Evolutionary conservation across 495 filamentous ascomycete species (phyloP), one percentile per base, ranked within the genome.

Genomic region (Lepidopterella palustris): DNA sequence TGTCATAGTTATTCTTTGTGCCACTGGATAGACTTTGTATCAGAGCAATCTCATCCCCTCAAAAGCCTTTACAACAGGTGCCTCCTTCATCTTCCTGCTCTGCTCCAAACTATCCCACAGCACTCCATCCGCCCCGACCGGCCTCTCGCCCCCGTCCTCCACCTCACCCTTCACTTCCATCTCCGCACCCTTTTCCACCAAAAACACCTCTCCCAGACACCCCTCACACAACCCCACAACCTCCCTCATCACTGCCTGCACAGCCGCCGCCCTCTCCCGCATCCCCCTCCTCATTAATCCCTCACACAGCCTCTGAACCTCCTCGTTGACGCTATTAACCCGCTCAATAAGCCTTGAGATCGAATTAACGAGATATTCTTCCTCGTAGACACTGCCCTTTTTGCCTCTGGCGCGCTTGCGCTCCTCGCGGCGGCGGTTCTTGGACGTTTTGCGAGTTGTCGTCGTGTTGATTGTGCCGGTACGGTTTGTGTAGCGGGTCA

Each of bases 301-400:
- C 64, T 87, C 82, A 0, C 95, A 80, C 10, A 97, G 78, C 29
- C 83, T 72, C 68, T 82, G 78, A 0, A 87, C 81, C 64, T 97
- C 93, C 0, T 76, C 74, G 18, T 81, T 76, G 1, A 85, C 76
- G 8, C 74, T 74, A 68, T 91, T 90, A n/a, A 96, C 82, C 20
- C 92, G 78, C 68, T 96, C 90, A 23, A 95, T 82, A 39, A 97
- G 77, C 32, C 93, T 76, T n/a, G 86, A 78, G 31, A 96, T 84
- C 62, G 85, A 89, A 66, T 88, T 92, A 45, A 96, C 84, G 10
- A 98, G 79, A 70, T 98, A 97, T 73, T 97, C 93, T 71, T 97
- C 93, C 68, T 98, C 93, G 70, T 97, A 98, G 4, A 98, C 87
- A 42, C 86, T 96, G 15, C 93, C 93, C 78, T 97, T 96, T 71